Base-by-base conservation (phyloP, 2,329 filamentous ascomycete species). In the Fusarium burgessii region DNA sequence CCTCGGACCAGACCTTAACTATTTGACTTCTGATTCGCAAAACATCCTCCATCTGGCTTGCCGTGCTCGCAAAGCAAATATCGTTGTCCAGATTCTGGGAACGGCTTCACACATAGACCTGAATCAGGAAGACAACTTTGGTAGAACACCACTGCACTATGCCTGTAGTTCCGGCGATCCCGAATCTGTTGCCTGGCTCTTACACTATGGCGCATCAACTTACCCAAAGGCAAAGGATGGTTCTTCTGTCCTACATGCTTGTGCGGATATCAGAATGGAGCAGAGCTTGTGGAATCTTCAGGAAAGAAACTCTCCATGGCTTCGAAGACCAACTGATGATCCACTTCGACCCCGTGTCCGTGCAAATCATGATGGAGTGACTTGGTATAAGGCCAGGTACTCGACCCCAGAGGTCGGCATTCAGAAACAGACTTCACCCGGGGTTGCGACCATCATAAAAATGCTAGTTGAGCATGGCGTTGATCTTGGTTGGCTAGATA, bases 21-120 rank as follows among this genome's bases (percentile, higher is more conserved):
- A 36, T 18, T 33, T 71, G 36, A 75, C 73, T 4, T 18, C 17
- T 8, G 69, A 75, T 35, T 59, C 25, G 1, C 68, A 73, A 18
- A 73, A 70, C 25, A 29, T 63, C 6, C 52, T 75, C 2, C 73
- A 75, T 51, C n/a, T 75, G 3, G 63, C 71, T 6, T 74, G 66
- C 9, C 69, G 66, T n/a, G 64, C 73, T 27, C 66, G 69, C 2
- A 45, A 66, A 18, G 15, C 60, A 10, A 57, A 43, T 20, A 62
- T 75, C 12, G 27, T 73, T 42, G 58, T 46, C 2, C 59, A 68
- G 8, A 46, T 73, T 6, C 59, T 75, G 6, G 45, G 47, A 5
- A 13, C 46, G 1, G 14, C 15, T 0, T 32, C 13, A 9, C 7
- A 3, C 5, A 8, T 65, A 4, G 27, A 73, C 5, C 15, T 75